A percentile compares a stretch with the other conserved stretches of the same genome.
Conservation (phyloP, 768 basidiomycete genomes). For the Boletus pseudo-olivaceus region DNA sequence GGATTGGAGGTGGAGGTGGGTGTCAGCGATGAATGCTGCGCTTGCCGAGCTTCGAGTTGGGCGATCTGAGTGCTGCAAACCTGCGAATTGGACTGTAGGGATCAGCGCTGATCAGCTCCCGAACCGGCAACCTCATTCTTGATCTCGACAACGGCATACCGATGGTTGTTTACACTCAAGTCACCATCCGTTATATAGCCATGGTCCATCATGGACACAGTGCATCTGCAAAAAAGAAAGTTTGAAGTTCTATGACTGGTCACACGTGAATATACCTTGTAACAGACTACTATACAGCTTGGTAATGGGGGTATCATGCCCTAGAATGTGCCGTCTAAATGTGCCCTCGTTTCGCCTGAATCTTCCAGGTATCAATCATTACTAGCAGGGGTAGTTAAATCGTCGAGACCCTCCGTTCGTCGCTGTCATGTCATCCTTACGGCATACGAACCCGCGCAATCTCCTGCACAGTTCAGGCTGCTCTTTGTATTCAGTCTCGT, state of each 20-base stretch:
- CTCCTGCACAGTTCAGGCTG: constrained; percentile 34
- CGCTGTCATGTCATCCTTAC: constrained; percentile 33
- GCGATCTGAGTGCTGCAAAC: constrained; percentile 66
- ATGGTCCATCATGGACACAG: no score
- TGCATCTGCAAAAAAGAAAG: no score
- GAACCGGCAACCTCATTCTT: no score
- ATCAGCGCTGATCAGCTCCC: no score
- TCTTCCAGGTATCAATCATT: constrained; percentile 19
- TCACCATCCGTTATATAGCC: no score
- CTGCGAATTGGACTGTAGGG: constrained; percentile 50
- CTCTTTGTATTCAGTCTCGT: constrained; percentile 18
- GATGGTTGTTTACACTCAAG: no score
- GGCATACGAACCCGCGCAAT: constrained; percentile 54
- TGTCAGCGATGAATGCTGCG: neutral
- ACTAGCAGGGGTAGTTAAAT: constrained; percentile 9
- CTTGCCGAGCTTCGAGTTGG: constrained; percentile 24
- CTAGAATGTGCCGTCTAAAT: constrained; percentile 19
- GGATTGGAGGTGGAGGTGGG: neutral
- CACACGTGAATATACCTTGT: constrained; percentile 11
- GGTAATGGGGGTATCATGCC: constrained; percentile 24
- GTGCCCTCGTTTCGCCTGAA: constrained; percentile 6
- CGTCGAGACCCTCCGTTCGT: constrained; percentile 8
- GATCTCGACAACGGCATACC: no score
- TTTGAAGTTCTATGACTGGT: no score
- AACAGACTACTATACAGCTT: constrained; percentile 28